Conservation (phyloP, 208 protist genomes). For the Wallacemonas sp. region DNA sequence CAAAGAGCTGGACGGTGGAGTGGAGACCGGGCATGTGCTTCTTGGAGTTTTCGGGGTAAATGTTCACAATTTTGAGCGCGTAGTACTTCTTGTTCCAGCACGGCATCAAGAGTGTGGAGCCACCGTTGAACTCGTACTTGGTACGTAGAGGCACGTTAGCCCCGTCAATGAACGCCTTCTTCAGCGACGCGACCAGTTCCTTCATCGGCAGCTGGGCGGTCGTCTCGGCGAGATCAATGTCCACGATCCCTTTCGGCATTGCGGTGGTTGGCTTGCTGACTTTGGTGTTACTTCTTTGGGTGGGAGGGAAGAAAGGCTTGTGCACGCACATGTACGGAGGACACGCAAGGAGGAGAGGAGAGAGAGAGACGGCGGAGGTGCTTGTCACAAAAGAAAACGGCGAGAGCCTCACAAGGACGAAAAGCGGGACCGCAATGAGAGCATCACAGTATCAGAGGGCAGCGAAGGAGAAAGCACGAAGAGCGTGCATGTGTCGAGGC, state of each 20-base stretch:
- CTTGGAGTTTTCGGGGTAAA: constrained; percentile 14
- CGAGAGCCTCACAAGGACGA: no score
- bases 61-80: constrained; percentile 19
- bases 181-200: neutral
- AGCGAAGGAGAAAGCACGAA: no score
- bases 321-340: no score
- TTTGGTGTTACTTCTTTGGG: no score
- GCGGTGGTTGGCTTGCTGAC: neutral
- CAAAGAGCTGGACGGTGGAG: constrained; percentile 11
- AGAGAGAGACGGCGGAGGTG: neutral
- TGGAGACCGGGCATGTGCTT: constrained; percentile 9
- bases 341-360: neutral
- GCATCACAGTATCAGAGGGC: no score
- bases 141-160: constrained; percentile 7
- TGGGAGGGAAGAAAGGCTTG: no score
- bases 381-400: no score
- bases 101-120: constrained; percentile 11
- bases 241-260: constrained; percentile 1
- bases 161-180: neutral
- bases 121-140: constrained; percentile 10
- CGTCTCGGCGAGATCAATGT: constrained; percentile 1
- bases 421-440: no score
- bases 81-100: constrained; percentile 18
- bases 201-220: constrained; percentile 8
- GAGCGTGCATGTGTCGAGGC: no score